These are phyloP conservation scores for Apophysomyces elegans DNA, from an alignment of 371 early-diverging fungal species.

Conservation along the genomic window DNA sequence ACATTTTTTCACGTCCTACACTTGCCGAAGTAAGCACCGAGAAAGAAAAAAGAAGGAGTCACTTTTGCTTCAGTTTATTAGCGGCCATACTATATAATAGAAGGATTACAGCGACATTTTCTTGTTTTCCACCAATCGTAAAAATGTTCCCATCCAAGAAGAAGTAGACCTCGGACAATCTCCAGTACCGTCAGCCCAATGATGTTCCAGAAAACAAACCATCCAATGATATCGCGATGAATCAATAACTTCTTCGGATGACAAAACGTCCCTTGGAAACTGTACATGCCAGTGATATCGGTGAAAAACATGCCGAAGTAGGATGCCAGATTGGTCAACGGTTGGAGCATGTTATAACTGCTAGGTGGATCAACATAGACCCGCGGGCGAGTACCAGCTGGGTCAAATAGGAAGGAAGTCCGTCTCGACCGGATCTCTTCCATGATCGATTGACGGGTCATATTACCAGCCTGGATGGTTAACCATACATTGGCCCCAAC, in stretches of 20 bases:
- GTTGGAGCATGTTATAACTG: constrained; percentile 47
- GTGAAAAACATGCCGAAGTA: constrained; percentile 67
- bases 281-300: constrained; percentile 70
- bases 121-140: neutral
- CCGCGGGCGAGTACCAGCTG: constrained; percentile 66
- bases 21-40: no score
- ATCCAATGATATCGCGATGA: constrained; percentile 56
- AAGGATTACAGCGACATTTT: neutral
- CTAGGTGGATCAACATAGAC: constrained; percentile 50
- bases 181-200: constrained; percentile 39
- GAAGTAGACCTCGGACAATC: constrained; percentile 20
- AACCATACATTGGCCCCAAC: constrained; percentile 67
- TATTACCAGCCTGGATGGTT: constrained; percentile 55
- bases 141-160: neutral
- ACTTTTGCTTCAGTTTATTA: no score
- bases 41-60: no score
- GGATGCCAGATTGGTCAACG: constrained; percentile 57
- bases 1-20: no score
- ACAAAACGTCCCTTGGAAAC: constrained; percentile 72
- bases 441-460: constrained; percentile 56
- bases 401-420: constrained; percentile 72
- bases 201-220: constrained; percentile 66
- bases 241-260: constrained; percentile 51
- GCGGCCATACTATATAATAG: no score
- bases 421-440: constrained; percentile 62